Conservation (phyloP, 2,329 filamentous ascomycete genomes). For the Neonectria coccinea region DNA sequence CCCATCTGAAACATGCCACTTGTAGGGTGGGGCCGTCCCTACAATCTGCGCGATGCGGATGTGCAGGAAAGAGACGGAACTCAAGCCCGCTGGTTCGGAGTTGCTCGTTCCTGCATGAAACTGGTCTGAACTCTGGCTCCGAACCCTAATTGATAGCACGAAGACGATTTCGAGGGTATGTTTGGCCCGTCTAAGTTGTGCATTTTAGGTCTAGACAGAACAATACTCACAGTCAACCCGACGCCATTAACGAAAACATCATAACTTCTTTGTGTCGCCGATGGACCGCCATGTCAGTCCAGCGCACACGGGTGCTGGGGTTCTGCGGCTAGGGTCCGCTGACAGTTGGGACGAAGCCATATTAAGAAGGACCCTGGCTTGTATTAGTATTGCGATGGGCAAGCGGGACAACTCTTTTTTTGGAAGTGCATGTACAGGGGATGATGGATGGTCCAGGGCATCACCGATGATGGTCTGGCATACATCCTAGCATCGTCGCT, state of each 20-base stretch:
- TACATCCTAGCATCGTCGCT: too few species aligned
- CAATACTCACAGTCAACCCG: background rate
- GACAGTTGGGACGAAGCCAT: slow-evolving; percentile 17
- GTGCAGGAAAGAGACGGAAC: background rate
- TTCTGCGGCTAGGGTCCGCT: background rate
- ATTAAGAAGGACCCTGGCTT: slow-evolving; percentile 6
- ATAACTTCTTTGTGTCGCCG: background rate
- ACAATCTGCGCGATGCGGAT: slow-evolving; percentile 13
- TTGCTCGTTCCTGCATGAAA: slow-evolving; percentile 23
- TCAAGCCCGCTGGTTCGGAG: background rate
- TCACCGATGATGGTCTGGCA: background rate
- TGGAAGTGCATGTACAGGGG: slow-evolving; percentile 12
- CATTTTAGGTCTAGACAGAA: background rate
- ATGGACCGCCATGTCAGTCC: background rate
- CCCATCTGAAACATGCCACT: slow-evolving; percentile 41
- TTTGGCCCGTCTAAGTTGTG: background rate
- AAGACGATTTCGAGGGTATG: background rate
- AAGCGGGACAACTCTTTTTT: slow-evolving; percentile 17
- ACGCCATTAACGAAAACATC: background rate
- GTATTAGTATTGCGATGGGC: slow-evolving; percentile 4
- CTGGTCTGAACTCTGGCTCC: slow-evolving; percentile 6
- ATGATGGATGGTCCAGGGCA: background rate
- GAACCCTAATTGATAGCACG: slow-evolving; percentile 7
- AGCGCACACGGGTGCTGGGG: background rate
- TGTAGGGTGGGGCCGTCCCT: slow-evolving; percentile 22